These are phyloP conservation scores for Botrytis aclada DNA, from an alignment of 2,329 filamentous ascomycete genomes.

Conservation along the genomic window DNA sequence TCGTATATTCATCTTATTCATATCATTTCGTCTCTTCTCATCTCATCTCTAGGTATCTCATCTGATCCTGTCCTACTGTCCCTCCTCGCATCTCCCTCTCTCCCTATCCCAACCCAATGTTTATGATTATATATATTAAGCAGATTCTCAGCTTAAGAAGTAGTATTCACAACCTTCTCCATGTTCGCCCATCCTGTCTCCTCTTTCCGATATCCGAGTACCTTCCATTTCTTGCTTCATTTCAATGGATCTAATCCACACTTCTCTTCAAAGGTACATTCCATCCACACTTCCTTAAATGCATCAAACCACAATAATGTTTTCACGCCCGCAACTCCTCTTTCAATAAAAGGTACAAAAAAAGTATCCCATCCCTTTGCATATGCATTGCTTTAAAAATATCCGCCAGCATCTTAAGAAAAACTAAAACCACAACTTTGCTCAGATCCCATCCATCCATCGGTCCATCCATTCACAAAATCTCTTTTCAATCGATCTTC, in stretches of 20 bases:
- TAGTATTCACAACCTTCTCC: conserved; percentile 13
- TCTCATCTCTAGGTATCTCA: conserved; percentile 10
- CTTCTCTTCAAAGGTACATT: neutral
- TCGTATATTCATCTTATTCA: conserved; percentile 18
- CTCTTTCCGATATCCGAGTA: neutral
- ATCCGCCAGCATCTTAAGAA: neutral
- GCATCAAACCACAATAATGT: neutral
- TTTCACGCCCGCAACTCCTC: neutral
- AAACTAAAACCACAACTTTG: neutral
- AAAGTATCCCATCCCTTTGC: neutral
- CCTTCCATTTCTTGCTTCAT: neutral
- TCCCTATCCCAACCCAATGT: neutral
- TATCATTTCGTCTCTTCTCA: conserved; percentile 13
- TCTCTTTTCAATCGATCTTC: neutral
- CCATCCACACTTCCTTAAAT: neutral
- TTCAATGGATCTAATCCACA: neutral
- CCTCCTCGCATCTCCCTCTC: neutral
- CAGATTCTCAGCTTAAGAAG: conserved; percentile 19
- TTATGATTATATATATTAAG: conserved; percentile 20
- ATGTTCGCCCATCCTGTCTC: neutral
- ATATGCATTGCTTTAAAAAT: neutral
- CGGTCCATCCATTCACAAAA: neutral
- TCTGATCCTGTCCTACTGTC: neutral
- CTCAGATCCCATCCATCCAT: neutral
- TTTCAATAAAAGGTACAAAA: neutral